Evolutionary conservation across 805 yeast genomes (phyloP).

Genomic region (Wickerhamomyces hampshirensis): DNA sequence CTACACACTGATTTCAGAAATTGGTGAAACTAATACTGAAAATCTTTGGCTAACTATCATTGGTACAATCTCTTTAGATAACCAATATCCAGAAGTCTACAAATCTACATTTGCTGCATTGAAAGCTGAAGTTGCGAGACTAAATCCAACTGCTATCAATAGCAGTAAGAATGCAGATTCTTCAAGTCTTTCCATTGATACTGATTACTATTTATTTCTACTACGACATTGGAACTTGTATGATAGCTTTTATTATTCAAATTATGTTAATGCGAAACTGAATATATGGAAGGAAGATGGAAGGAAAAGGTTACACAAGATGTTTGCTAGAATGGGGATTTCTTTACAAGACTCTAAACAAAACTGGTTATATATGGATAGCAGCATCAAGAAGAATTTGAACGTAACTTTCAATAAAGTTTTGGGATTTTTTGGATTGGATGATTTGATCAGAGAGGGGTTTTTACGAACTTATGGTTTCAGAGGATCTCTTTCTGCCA

Average conservation of each 20-base stretch:
- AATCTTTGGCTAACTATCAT: slow-evolving; percentile 84
- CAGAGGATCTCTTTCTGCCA: slow-evolving; percentile 82
- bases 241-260: slow-evolving; percentile 86
- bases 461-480: slow-evolving; percentile 84
- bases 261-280: slow-evolving; percentile 82
- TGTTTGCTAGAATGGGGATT: slow-evolving; percentile 96
- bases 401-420: slow-evolving; percentile 65
- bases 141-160: slow-evolving; percentile 39
- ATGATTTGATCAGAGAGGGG: slow-evolving; percentile 79
- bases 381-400: slow-evolving; percentile 67
- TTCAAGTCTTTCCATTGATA: slow-evolving; percentile 56
- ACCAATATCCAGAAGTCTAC: slow-evolving; percentile 70
- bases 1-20: slow-evolving; percentile 71
- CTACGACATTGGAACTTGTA: slow-evolving; percentile 91
- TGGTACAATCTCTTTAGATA: slow-evolving; percentile 80
- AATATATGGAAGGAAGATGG: slow-evolving; percentile 92
- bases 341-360: slow-evolving; percentile 85
- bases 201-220: slow-evolving; percentile 81
- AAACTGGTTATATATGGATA: slow-evolving; percentile 88
- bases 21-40: slow-evolving; percentile 72
- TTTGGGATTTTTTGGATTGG: slow-evolving; percentile 71
- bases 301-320: slow-evolving; percentile 73
- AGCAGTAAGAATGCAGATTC: slow-evolving; percentile 33
- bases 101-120: slow-evolving; percentile 66
- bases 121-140: slow-evolving; percentile 76